Evolutionary conservation across 192 early-diverging fungal genomes (phyloP), one percentile per base, ranked within the genome.

Genomic region (Gonapodya prolifera): DNA sequence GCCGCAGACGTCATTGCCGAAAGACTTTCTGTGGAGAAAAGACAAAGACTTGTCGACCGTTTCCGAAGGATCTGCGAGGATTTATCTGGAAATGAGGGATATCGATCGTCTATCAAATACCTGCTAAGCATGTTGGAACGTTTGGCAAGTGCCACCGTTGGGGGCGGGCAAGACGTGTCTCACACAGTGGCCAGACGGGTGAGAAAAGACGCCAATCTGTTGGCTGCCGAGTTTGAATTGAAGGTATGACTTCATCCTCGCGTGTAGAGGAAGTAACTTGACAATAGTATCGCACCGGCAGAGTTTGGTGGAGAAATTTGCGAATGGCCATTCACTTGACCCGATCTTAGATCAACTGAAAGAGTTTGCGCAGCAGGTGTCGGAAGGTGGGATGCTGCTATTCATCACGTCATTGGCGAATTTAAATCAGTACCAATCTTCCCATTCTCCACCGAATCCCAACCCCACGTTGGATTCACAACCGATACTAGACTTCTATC

Each of bases 181-280:
- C 8, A 23, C 76, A 70, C 2, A 77, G 29, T 23, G 73, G 76
- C 71, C 8, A 36, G 75, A 28, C n/a, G 23, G 75, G 76, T 16
- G 45, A 33, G 35, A 2, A 71, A 29, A 73, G 81, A 82, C 35
- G 73, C 81, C 34, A 79, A 83, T 77, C 16, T 83, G 30, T 33
- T 32, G 23, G 75, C 36, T 35, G 81, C 81, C 1, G 31, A 34
- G 34, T 16, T 75, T 13, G 78, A 80, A 2, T 77, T 83, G 73
- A 76, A 83, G 82, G 82, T 83, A 34, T 2, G 80, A 18, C 16
- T 18, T 8, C n/a, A n/a, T n/a, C n/a, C n/a, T n/a, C n/a, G n/a
- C n/a, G n/a, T n/a, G n/a, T n/a, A n/a, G n/a, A n/a, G n/a, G n/a
- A n/a, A n/a, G n/a, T n/a, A n/a, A n/a, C n/a, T n/a, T n/a, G n/a